phyloP scores from a whole-genome alignment of 176 grass and related monocot species.

The Oryza meridionalis region DNA sequence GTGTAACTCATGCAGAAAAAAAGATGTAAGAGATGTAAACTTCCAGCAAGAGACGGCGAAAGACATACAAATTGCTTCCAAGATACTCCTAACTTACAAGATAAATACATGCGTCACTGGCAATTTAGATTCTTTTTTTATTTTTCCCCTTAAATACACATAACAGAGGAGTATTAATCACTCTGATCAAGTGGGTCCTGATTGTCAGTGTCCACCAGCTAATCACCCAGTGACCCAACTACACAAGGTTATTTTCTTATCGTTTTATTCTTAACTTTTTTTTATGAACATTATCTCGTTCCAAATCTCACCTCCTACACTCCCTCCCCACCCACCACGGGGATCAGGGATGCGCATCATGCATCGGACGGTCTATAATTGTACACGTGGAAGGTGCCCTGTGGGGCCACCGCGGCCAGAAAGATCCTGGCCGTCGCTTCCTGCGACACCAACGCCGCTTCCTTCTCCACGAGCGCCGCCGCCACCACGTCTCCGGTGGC shows the following conservation, averaged over 20 bases:
- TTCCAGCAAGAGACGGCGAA: slow-evolving; percentile 23
- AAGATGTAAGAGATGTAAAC: background rate
- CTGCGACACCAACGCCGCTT: slow-evolving; percentile 63
- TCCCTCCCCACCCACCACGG: slow-evolving; percentile 2
- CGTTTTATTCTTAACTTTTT: slow-evolving; percentile 42
- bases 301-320: slow-evolving; percentile 28
- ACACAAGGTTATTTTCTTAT: slow-evolving; percentile 29
- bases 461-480: slow-evolving; percentile 82
- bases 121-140: background rate
- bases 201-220: slow-evolving; percentile 9
- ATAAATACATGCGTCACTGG: background rate
- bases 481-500: slow-evolving; percentile 46
- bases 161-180: slow-evolving; percentile 20
- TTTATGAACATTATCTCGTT: slow-evolving; percentile 55
- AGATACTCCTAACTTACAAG: background rate
- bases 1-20: slow-evolving; percentile 8
- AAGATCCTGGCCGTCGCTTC: slow-evolving; percentile 81
- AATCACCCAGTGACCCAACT: slow-evolving; percentile 14
- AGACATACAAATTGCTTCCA: background rate
- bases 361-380: slow-evolving; percentile 67
- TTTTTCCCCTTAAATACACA: background rate
- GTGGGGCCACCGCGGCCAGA: slow-evolving; percentile 68
- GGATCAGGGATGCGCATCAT: slow-evolving; percentile 28
- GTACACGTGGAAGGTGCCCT: slow-evolving; percentile 73
- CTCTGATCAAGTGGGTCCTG: background rate